Evolutionary conservation across 2,329 filamentous ascomycete species (phyloP), one percentile per base, ranked within the genome.

Genomic region (Lasiodiplodia sp.): DNA sequence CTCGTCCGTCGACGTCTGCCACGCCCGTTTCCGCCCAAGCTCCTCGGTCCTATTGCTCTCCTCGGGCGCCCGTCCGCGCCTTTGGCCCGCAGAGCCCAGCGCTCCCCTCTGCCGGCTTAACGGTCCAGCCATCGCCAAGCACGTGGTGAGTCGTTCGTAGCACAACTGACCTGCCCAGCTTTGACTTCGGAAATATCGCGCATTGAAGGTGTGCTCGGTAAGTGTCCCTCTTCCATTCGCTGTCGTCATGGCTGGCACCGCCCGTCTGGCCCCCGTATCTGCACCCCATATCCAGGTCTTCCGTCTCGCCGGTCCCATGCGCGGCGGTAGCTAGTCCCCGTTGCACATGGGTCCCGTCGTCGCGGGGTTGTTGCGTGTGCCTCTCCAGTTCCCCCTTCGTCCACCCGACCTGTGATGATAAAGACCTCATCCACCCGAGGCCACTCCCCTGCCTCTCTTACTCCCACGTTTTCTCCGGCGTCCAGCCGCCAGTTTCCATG

Each of bases 401-500:
- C 66, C 66, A 68, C 28, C 28, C 38, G 12, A 10, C 53, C 55
- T 51, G 25, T 18, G 25, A 21, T 52, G 44, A 67, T 58, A 58
- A 67, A 44, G 51, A 52, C 28, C 53, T 38, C 40, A 21, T 38
- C 28, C 44, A 52, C 65, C 55, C 53, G 65, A 67, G 53, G 40
- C 64, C 65, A 23, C 47, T 28, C 62, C 55, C 21, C 5, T 31
- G 44, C 55, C 62, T 44, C 62, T 31, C 31, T 4, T 44, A 3
- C 16, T 25, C n/a, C 49, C 51, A 28, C 23, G 55, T 16, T 37
- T 28, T 12, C 60, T 64, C 58, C 51, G 38, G 16, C 52, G 5
- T 23, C 23, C 34, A n/a, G n/a, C 37, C 23, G 52, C 60, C 47
- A 63, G 67, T 31, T 86, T 84, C 86, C 84, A 96, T 96, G 92